These are phyloP conservation scores for Cylindrodendrum hubeiense DNA, from an alignment of 2,329 filamentous ascomycete species.

Conservation along the genomic window DNA sequence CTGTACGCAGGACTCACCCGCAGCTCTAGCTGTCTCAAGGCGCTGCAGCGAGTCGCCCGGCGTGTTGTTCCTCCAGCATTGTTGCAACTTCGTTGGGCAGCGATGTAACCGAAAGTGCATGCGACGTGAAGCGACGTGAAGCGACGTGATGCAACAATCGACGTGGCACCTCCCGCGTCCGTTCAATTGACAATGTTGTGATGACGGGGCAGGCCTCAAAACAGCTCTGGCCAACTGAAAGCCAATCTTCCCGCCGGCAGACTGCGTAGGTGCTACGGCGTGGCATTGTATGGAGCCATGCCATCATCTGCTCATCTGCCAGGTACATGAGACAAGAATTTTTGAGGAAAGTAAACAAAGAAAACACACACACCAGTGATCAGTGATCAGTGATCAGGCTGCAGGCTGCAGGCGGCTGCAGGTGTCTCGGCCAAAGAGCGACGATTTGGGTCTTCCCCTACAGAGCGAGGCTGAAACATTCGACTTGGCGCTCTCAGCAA, in stretches of 20 bases:
- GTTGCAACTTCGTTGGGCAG: slow-evolving; percentile 1
- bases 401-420: not conserved
- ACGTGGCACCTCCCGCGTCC: slow-evolving; percentile 20
- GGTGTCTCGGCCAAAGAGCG: not conserved
- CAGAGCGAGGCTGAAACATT: slow-evolving; percentile 21
- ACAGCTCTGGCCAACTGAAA: not conserved
- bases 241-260: not conserved
- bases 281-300: not conserved
- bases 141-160: slow-evolving; percentile 15
- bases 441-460: slow-evolving; percentile 13
- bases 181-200: slow-evolving; percentile 10
- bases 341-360: not conserved
- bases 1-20: not conserved
- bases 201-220: slow-evolving; percentile 7
- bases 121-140: slow-evolving; percentile 5
- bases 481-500: slow-evolving; percentile 2
- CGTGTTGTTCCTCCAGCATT: not conserved
- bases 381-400: not conserved
- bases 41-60: not conserved
- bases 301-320: not conserved
- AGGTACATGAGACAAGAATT: not conserved
- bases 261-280: not conserved
- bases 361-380: not conserved
- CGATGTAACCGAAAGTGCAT: slow-evolving; percentile 18
- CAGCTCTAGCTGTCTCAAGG: slow-evolving; percentile 5